A percentile compares a stretch with the other conserved stretches of the same genome.
These are phyloP conservation scores for Pseudoscleropodium purum DNA, from an alignment of 225 moss, liverwort and hornwort species.

Conservation along the genomic window DNA sequence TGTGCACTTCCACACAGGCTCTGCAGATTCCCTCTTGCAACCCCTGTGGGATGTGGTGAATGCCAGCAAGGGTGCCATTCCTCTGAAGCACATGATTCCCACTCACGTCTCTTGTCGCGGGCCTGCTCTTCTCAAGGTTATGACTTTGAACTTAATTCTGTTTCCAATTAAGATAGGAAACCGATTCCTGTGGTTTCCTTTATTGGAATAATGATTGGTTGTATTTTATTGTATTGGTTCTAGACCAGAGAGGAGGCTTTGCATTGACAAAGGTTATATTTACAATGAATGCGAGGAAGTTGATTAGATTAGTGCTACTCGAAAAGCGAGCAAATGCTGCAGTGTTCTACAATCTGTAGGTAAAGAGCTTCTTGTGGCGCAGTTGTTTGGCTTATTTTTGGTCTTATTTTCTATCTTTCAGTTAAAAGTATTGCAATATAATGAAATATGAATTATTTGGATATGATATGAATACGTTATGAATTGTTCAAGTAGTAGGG, in stretches of 20 bases:
- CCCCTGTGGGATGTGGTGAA: constrained; percentile 78
- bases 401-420: neutral
- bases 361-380: neutral
- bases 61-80: constrained; percentile 71
- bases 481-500: neutral
- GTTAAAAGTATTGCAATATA: neutral
- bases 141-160: neutral
- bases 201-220: neutral
- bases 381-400: neutral
- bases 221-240: neutral
- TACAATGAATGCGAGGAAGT: neutral
- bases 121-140: constrained; percentile 69
- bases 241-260: neutral
- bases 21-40: constrained; percentile 61
- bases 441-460: neutral
- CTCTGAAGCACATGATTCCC: constrained; percentile 75
- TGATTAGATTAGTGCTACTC: neutral
- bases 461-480: neutral
- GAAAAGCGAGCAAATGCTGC: neutral
- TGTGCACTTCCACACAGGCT: constrained; percentile 76
- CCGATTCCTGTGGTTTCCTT: neutral
- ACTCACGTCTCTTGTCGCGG: constrained; percentile 72
- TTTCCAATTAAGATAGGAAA: neutral
- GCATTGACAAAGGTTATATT: neutral
- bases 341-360: neutral